Conservation (phyloP, 1,284 basidiomycete genomes). For the Chiua sp. region DNA sequence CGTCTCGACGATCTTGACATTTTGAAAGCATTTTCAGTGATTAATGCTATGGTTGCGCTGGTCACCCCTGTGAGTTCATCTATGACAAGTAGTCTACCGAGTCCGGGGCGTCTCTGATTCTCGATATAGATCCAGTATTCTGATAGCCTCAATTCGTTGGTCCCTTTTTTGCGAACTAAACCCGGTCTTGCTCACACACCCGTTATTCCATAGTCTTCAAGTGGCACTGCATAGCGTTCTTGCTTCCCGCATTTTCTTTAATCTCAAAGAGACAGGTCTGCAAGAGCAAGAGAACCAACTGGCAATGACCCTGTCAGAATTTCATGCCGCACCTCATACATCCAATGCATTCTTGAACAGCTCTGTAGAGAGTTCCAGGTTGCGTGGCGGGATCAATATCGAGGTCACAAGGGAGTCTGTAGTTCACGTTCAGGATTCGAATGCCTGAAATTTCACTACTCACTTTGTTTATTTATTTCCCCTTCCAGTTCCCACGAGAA, state of each 20-base stretch:
- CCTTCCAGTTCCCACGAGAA: too few relatives aligned
- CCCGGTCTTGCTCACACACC: constrained; percentile 4
- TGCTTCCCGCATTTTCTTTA: constrained; percentile 34
- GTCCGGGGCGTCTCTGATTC: background rate
- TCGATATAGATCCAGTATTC: constrained; percentile 16
- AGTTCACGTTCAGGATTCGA: background rate
- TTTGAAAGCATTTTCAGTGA: constrained; percentile 21
- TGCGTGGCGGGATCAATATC: background rate
- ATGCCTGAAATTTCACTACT: too few relatives aligned
- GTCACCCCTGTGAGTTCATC: constrained; percentile 11
- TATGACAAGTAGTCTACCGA: background rate
- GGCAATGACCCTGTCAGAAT: constrained; percentile 15
- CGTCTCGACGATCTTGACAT: background rate
- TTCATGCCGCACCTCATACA: constrained; percentile 6
- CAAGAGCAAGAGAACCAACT: constrained; percentile 2
- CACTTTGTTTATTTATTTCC: too few relatives aligned
- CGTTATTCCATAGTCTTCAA: constrained; percentile 20
- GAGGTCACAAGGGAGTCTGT: background rate
- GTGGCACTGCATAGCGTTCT: constrained; percentile 30
- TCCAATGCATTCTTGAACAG: constrained; percentile 1
- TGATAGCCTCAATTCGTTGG: constrained; percentile 24
- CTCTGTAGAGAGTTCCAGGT: constrained; percentile 1
- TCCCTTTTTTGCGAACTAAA: background rate
- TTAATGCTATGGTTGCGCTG: constrained; percentile 21
- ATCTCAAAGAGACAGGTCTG: constrained; percentile 28